Evolutionary conservation across 1,284 basidiomycete genomes (phyloP).

Genomic region (Ganoderma leucocontextum): DNA sequence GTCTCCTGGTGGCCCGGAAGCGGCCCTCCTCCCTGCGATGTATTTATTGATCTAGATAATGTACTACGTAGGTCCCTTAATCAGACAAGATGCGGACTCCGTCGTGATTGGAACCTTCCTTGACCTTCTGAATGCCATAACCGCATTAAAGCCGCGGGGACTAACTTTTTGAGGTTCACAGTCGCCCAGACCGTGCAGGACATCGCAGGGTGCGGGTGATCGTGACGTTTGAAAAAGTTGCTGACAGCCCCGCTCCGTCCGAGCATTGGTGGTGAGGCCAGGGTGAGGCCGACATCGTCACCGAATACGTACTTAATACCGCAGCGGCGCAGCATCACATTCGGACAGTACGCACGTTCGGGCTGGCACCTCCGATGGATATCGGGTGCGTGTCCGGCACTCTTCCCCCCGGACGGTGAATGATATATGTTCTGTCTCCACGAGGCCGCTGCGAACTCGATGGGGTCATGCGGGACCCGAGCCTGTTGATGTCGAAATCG

Average conservation of each 20-base stretch:
- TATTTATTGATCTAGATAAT: slow-evolving; percentile 4
- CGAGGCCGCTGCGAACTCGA: not conserved
- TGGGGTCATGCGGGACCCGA: not conserved
- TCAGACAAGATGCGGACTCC: not conserved
- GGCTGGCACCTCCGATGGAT: not conserved
- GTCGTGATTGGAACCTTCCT: not conserved
- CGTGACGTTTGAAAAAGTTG: not conserved
- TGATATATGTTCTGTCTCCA: too few species aligned
- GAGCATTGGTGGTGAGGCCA: too few species aligned
- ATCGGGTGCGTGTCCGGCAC: not conserved
- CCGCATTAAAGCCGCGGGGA: not conserved
- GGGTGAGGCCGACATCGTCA: not conserved
- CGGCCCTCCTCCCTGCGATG: not conserved
- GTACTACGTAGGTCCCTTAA: not conserved
- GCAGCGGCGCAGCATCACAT: not conserved
- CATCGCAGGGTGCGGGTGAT: not conserved
- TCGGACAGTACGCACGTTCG: not conserved
- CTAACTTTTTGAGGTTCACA: not conserved
- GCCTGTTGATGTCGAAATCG: not conserved
- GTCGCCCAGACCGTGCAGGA: too few species aligned
- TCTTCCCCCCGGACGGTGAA: not conserved
- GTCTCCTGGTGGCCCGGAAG: not conserved
- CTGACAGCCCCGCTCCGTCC: not conserved
- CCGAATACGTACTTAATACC: not conserved
- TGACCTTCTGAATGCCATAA: not conserved